Base-by-base conservation (phyloP, 129 eudicot species). In the Ambrosia artemisiifolia region DNA sequence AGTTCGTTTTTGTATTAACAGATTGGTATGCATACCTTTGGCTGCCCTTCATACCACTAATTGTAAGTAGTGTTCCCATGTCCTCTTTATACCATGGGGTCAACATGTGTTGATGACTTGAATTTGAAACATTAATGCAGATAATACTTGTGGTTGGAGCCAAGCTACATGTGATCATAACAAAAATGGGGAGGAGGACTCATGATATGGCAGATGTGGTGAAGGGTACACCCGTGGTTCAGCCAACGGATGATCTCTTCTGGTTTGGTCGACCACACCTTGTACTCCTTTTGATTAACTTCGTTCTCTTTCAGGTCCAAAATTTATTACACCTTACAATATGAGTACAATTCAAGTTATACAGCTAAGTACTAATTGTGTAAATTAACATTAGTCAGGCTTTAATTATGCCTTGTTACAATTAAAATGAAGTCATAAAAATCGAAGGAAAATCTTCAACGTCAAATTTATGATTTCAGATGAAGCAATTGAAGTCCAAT, bases 221-320 rank as follows among this genome's bases (percentile, higher is more conserved):
- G 7, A 80, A 55, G 80, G 96, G 91, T 36, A 77, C 72, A 49
- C 87, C 88, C 3, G 48, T 70, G 57, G 88, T 89, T 74, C 56
- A 71, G n/a, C 87, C 92, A 0, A 76, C 86, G 2, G 92, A 89
- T 24, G 79, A 89, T 18, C 85, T 86, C 49, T 89, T 86, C 65
- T 86, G 96, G 96, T 89, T 89, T 43, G 83, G 84, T 47, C 79
- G 81, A 62, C 96, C 96, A 5, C 49, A 62, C 20, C 83, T 89
- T 13, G 4, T 89, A n/a, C 92, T 86, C 67, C 79, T 71, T 70
- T 76, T 88, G 67, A 85, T 90, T 72, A 81, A 87, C 70, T 82
- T 83, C 16, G 85, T 90, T 50, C 91, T 90, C 18, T 90, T 83
- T 56, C 80, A 66, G 88, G 95, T 85, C 30, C 56, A 44, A 43